These are phyloP conservation scores for Stenogyne calaminthoides DNA, from an alignment of 305 asterid genomes.

Conservation along the genomic window DNA sequence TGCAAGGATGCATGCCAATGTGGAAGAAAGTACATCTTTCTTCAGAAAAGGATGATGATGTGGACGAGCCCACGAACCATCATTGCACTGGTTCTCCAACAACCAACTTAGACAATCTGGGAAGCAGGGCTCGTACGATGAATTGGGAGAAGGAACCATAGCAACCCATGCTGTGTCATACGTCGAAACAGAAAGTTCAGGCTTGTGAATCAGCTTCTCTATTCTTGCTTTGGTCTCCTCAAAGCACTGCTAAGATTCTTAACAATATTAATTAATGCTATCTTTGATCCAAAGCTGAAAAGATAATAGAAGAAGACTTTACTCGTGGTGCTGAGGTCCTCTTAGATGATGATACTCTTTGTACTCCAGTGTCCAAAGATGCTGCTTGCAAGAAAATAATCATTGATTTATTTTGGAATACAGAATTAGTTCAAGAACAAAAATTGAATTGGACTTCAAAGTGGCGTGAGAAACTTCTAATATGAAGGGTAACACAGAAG, in stretches of 20 bases:
- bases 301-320: not conserved
- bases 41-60: constrained; percentile 58
- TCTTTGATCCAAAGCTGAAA: not conserved
- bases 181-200: constrained; percentile 68
- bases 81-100: constrained; percentile 64
- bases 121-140: constrained; percentile 61
- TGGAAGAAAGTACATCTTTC: constrained; percentile 77
- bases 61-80: constrained; percentile 93
- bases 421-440: not conserved
- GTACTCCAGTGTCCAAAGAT: constrained; percentile 40
- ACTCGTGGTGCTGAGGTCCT: constrained; percentile 36
- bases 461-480: not conserved
- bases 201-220: constrained; percentile 45
- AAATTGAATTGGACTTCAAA: not conserved
- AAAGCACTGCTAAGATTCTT: constrained; percentile 38
- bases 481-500: not conserved
- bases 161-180: constrained; percentile 99
- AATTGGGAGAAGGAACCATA: constrained; percentile 87
- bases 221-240: constrained; percentile 63
- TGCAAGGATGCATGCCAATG: constrained; percentile 85
- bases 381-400: constrained; percentile 43
- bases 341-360: constrained; percentile 34
- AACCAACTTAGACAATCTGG: constrained; percentile 77
- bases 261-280: constrained; percentile 21
- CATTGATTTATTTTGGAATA: not conserved